phyloP scores from a whole-genome alignment of 164 flowering plant genomes.

The Chloranthus sessilifolius region DNA sequence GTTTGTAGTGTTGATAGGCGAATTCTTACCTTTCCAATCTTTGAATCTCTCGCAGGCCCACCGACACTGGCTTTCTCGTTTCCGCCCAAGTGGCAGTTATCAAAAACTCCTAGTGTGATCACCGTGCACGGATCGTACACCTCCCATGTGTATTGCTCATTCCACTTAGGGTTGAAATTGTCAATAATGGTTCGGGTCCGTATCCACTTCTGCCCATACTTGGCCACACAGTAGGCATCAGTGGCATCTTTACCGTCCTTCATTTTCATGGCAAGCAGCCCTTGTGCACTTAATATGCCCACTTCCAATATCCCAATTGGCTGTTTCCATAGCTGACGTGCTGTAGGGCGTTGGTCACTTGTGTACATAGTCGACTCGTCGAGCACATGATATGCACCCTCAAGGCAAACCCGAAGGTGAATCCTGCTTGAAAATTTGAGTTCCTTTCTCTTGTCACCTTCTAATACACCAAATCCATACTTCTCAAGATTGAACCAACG shows the following conservation, averaged over 20 bases:
- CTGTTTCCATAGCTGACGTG: slow-evolving; percentile 77
- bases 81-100: slow-evolving; percentile 40
- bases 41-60: slow-evolving; percentile 24
- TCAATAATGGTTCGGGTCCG: slow-evolving; percentile 46
- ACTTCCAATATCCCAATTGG: slow-evolving; percentile 76
- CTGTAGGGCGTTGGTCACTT: slow-evolving; percentile 74
- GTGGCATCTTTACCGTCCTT: slow-evolving; percentile 48
- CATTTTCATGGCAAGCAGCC: slow-evolving; percentile 68
- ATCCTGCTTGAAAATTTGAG: slow-evolving; percentile 69
- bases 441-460: slow-evolving; percentile 59
- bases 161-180: slow-evolving; percentile 46
- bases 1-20: slow-evolving; percentile 48
- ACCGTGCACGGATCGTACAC: slow-evolving; percentile 65
- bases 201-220: slow-evolving; percentile 84
- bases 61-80: slow-evolving; percentile 12
- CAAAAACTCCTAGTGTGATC: slow-evolving; percentile 51
- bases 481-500: slow-evolving; percentile 81
- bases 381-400: slow-evolving; percentile 81
- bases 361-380: slow-evolving; percentile 81
- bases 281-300: slow-evolving; percentile 77
- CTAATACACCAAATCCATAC: slow-evolving; percentile 56
- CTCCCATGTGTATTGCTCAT: slow-evolving; percentile 67
- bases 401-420: slow-evolving; percentile 73
- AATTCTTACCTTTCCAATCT: slow-evolving; percentile 52
- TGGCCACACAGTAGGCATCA: slow-evolving; percentile 89